Conservation (phyloP, 805 yeast genomes). For the Saturnispora besseyi region DNA sequence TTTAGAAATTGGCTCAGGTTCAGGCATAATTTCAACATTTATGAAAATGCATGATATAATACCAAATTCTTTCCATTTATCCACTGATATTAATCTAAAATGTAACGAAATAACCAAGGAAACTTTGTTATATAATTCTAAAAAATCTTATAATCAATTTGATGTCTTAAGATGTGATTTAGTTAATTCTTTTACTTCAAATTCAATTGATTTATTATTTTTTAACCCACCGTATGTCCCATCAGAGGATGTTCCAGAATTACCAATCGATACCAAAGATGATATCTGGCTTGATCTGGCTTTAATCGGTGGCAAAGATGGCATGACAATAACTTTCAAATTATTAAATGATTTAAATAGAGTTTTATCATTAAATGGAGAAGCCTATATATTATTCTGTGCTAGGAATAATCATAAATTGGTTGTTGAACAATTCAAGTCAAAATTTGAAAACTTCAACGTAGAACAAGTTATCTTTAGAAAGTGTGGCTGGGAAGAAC, state of each 20-base stretch:
- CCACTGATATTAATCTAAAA: constrained; percentile 75
- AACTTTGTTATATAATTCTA: constrained; percentile 29
- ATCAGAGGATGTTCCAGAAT: constrained; percentile 58
- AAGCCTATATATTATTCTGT: constrained; percentile 84
- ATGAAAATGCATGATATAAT: constrained; percentile 43
- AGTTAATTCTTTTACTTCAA: constrained; percentile 37
- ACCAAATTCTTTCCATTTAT: constrained; percentile 45
- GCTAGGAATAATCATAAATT: constrained; percentile 75
- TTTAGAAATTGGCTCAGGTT: constrained; percentile 84
- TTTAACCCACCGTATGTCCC: constrained; percentile 99
- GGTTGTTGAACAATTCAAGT: constrained; percentile 42
- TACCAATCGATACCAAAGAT: constrained; percentile 38
- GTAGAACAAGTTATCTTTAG: constrained; percentile 48
- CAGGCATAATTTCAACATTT: constrained; percentile 83
- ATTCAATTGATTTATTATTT: constrained; percentile 58
- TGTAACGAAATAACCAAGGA: constrained; percentile 49
- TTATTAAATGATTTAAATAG: constrained; percentile 47
- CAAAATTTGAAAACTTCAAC: constrained; percentile 35
- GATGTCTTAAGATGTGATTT: constrained; percentile 53
- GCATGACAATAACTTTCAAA: constrained; percentile 75
- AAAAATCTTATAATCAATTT: constrained; percentile 19
- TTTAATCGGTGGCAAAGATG: constrained; percentile 78
- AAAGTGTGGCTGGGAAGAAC: constrained; percentile 94
- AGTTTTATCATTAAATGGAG: constrained; percentile 50
- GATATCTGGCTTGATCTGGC: constrained; percentile 85